Evolutionary conservation across 257 asterid genomes (phyloP).

Genomic region (Solanum sitiens): DNA sequence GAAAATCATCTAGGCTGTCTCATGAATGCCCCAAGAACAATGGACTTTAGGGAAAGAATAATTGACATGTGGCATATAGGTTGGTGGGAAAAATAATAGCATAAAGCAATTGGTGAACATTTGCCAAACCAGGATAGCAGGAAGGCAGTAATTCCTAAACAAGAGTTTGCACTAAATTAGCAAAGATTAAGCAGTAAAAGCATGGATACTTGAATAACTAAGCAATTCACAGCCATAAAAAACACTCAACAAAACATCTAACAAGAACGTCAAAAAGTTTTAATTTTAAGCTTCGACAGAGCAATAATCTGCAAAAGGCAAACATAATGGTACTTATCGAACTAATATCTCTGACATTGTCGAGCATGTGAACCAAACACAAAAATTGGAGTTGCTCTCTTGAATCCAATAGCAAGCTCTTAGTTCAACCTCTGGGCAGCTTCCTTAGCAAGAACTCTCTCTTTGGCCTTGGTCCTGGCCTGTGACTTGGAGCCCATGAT

Average conservation of each 20-base stretch:
- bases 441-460: conserved; percentile 33
- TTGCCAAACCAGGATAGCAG: neutral
- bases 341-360: neutral
- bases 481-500: conserved; percentile 38
- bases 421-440: conserved; percentile 26
- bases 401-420: neutral
- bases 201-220: neutral
- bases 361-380: neutral
- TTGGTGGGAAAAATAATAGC: too few relatives aligned
- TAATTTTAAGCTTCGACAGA: neutral
- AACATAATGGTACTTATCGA: neutral
- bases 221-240: neutral
- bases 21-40: too few relatives aligned
- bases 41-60: too few relatives aligned
- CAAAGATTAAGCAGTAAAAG: neutral
- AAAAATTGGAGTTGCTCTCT: neutral
- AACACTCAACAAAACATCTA: neutral
- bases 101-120: too few relatives aligned
- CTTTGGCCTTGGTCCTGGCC: conserved; percentile 37
- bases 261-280: neutral
- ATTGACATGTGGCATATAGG: too few relatives aligned
- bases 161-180: neutral
- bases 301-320: neutral
- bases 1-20: too few relatives aligned
- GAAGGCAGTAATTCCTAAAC: neutral